Evolutionary conservation across 2,329 filamentous ascomycete genomes (phyloP), one percentile per base, ranked within the genome.

Genomic region (Periconia sp.): DNA sequence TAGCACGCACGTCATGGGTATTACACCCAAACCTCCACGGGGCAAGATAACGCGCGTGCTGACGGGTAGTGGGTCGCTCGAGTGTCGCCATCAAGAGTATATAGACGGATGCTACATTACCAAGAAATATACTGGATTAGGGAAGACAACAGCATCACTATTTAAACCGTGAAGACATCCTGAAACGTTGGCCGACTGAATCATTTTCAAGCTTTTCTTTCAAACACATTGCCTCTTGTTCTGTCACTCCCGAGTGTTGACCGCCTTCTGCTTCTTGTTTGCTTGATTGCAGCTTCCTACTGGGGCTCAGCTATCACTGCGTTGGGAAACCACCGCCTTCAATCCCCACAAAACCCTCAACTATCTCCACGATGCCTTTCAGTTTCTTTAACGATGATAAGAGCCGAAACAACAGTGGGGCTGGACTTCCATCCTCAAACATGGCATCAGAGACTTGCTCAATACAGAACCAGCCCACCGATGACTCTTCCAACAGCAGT

Each of bases 1-100:
- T 68, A 70, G n/a, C n/a, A n/a, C n/a, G 63, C 68, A 71, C 69
- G 67, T 73, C 67, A 65, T 62, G 61, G 61, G 55, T 56, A 41
- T 59, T 47, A 54, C 62, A 63, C 41, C 44, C 60, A 63, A 35
- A 52, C 45, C 53, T 54, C 50, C 53, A 60, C 54, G 55, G 62
- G 53, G 40, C 47, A 18, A 46, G 31, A 53, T 51, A 59, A 64
- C 60, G 63, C 61, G 60, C 62, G 61, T 68, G 64, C 66, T 63
- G 63, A 62, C 60, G 54, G 45, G 50, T n/a, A 47, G 62, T 64
- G 64, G 65, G 60, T 49, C 59, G 57, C 47, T 40, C 31, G 31
- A 33, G 31, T 8, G 31, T 33, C 31, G 31, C 31, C 7, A 33
- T 33, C 8, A 33, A 33, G 14, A 33, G 8, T 33, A 33, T 33